Base-by-base conservation (phyloP, 1,139 yeast genomes). In the Suhomyces wounanorum region DNA sequence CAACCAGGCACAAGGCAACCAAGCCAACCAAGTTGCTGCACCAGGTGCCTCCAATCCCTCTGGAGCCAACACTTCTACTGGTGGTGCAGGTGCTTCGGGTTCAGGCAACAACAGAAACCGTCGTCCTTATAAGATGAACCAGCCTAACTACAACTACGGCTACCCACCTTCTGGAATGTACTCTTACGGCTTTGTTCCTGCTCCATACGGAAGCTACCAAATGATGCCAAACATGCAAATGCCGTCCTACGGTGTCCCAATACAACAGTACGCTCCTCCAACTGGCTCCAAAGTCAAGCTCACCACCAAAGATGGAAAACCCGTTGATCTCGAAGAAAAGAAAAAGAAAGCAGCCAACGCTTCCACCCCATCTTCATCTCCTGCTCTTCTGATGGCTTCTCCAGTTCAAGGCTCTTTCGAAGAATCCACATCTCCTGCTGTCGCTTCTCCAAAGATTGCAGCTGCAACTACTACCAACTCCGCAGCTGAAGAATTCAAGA, bases 231-330 rank as follows among this genome's bases (percentile, higher is more conserved):
- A 54, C 47, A 55, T 59, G 59, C 55, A 56, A 52, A 31, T 59
- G 53, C 52, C 63, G 44, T 58, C 58, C 52, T 45, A 57, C 39
- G 55, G 56, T 31, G 50, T 49, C n/a, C 54, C 55, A 26, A 55
- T 52, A 40, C 58, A 52, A 13, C 60, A 49, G 28, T 62, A 58
- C 40, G 55, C 58, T 3, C 55, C 58, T 0, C 46, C 53, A 11
- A 57, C 65, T 3, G 43, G 56, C 14, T 48, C 61, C 2, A 65
- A 65, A 55, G 65, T 75, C 30, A 75, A 69, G 56, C 68, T 77
- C 54, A 75, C 81, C 47, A 78, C 75, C 52, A 75, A 72, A 58
- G 79, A 75, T 46, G 81, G 81, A n/a, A 75, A 70, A 54, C 76
- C 69, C 43, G 70, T 76, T 47, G 78, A 76, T 56, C 73, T 75